Evolutionary conservation across 768 basidiomycete genomes (phyloP).

Genomic region (Lactarius hatsudake): DNA sequence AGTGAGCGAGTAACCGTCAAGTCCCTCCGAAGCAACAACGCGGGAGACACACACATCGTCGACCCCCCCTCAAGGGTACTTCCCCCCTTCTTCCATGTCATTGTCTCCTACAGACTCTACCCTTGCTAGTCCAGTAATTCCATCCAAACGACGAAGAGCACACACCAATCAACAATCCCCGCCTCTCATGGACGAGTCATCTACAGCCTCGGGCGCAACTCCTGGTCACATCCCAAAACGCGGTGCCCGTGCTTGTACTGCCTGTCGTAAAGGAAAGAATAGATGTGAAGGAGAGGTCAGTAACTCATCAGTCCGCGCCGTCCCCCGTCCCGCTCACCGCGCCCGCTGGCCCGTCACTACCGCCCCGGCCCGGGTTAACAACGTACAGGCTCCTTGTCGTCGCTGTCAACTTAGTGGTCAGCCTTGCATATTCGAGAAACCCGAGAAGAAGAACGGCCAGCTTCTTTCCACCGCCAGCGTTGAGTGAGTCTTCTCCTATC

Average conservation of each 20-base stretch:
- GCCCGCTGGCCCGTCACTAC: slow-evolving; percentile 57
- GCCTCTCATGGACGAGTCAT: slow-evolving; percentile 32
- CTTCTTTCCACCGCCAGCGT: slow-evolving; percentile 60
- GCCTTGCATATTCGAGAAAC: slow-evolving; percentile 85
- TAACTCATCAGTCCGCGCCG: slow-evolving; percentile 27
- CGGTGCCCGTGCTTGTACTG: slow-evolving; percentile 85
- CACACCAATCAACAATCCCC: slow-evolving; percentile 29
- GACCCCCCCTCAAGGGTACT: slow-evolving; percentile 15
- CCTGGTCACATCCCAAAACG: slow-evolving; percentile 79
- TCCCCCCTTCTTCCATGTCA: slow-evolving; percentile 48
- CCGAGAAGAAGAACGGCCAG: slow-evolving; percentile 77
- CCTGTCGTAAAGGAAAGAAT: slow-evolving; percentile 90
- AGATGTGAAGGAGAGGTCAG: slow-evolving; percentile 88
- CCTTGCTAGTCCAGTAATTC: slow-evolving; percentile 53
- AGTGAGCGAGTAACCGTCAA: background rate
- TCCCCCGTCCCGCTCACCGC: slow-evolving; percentile 46
- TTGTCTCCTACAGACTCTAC: slow-evolving; percentile 59
- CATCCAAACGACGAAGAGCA: slow-evolving; percentile 52
- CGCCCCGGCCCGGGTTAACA: slow-evolving; percentile 55
- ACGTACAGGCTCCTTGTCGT: slow-evolving; percentile 77
- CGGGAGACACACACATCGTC: slow-evolving; percentile 9
- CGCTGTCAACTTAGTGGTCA: slow-evolving; percentile 82
- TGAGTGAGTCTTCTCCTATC: slow-evolving; percentile 53
- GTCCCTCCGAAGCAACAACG: background rate
- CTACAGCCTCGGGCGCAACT: slow-evolving; percentile 31